Evolutionary conservation across 2,329 filamentous ascomycete genomes (phyloP), one percentile per base, ranked within the genome.

Genomic region (Microdochium paspali): DNA sequence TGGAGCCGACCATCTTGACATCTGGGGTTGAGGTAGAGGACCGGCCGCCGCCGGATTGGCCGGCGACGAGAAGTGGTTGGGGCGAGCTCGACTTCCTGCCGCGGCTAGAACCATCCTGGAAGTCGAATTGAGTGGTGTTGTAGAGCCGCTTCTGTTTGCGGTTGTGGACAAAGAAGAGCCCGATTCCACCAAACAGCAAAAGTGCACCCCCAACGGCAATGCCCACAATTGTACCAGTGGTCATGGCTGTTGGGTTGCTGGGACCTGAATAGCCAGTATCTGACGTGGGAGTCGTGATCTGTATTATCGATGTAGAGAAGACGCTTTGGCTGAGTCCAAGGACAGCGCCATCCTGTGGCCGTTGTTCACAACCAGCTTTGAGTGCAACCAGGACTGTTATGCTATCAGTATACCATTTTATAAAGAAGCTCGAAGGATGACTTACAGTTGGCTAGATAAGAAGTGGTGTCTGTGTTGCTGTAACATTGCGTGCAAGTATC

Each of bases 361-460:
- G 42, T 23, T 44, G 42, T 20, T 44, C 4, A 21, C 42, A 44
- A 21, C 42, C 42, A 3, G 42, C 42, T 44, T 44, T 44, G 23
- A 44, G 9, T 15, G 42, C 42, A 13, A 26, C 24, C n/a, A 44
- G 24, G 42, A 44, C 42, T 44, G 23, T 3, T 13, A 13, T 9
- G 7, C 3, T 15, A 18, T 23, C n/a, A 25, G 21, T 5, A 23
- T 24, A 18, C 39, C 18, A 10, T 10, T 26, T 30, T 32, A 23
- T 2, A 9, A 10, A 5, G 15, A 2, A 3, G 44, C 20, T 24
- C 10, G 30, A 10, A 18, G 26, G 23, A 12, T 13, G n/a, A 45
- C 72, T 51, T 57, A 77, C 74, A 77, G 53, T 78, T 77, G 2
- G 71, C 61, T 2, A 76, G 56, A 39, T 73, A 76, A 2, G 51